A percentile compares a stretch with the other conserved stretches of the same genome.
Evolutionary conservation across 768 basidiomycete genomes (phyloP).

Genomic region (Lactarius trivialis): DNA sequence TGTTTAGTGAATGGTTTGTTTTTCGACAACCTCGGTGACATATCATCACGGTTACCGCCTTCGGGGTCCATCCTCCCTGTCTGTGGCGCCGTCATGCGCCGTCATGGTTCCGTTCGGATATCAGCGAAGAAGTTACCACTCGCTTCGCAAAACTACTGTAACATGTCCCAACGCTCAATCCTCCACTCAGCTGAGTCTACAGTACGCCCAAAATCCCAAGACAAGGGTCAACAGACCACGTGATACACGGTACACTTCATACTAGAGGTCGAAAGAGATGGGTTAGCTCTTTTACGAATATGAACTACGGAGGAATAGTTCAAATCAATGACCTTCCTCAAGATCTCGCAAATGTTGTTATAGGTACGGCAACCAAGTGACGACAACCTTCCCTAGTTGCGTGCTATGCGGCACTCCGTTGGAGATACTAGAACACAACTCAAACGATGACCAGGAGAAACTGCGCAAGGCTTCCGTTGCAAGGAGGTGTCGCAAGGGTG

Average conservation of each 20-base stretch:
- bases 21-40: not conserved
- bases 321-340: not conserved
- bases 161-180: too few species aligned
- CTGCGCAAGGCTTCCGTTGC: not conserved
- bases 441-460: not conserved
- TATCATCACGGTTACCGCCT: conserved; percentile 8
- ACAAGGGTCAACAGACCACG: not conserved
- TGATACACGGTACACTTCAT: not conserved
- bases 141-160: not conserved
- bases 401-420: not conserved
- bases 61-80: conserved; percentile 6
- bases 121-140: not conserved
- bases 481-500: not conserved
- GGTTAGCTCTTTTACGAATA: not conserved
- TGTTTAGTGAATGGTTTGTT: not conserved
- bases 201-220: too few species aligned
- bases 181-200: too few species aligned
- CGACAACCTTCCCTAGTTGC: not conserved
- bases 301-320: not conserved
- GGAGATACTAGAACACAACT: not conserved
- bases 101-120: not conserved
- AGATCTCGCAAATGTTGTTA: not conserved
- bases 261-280: not conserved
- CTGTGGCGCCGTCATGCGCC: conserved; percentile 13
- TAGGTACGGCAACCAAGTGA: not conserved